Evolutionary conservation across 306 rosid genomes (phyloP).

Genomic region (Gastrolobium bilobum): DNA sequence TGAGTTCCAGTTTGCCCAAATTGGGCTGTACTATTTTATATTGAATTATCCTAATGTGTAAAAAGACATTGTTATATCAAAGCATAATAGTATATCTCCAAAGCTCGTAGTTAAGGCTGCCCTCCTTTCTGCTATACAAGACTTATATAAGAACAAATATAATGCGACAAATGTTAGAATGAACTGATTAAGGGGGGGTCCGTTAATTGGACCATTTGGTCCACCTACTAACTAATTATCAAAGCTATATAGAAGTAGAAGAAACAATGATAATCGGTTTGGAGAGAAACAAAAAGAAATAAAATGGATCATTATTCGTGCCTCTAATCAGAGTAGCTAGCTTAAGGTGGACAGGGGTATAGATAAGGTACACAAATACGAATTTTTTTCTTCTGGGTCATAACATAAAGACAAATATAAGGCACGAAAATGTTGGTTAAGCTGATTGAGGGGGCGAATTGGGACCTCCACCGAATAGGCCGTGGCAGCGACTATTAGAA

Average conservation of each 20-base stretch:
- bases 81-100: neutral
- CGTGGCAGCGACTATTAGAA: neutral
- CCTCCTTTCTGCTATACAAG: neutral
- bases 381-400: neutral
- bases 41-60: no score
- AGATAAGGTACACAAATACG: neutral
- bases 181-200: constrained; percentile 24
- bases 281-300: neutral
- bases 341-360: neutral
- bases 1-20: neutral
- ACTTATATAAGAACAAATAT: constrained; percentile 15
- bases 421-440: constrained; percentile 20
- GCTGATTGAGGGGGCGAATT: neutral
- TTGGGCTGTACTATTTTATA: neutral
- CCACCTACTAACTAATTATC: constrained; percentile 32
- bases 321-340: neutral
- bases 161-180: constrained; percentile 2
- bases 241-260: neutral
- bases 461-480: constrained; percentile 44
- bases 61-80: neutral
- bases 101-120: neutral
- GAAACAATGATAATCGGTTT: constrained; percentile 12
- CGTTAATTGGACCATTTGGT: constrained; percentile 41
- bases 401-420: constrained; percentile 34
- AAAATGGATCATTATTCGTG: neutral